Base-by-base conservation (phyloP, 345 rosid species). In the Geranium rotundifolium region DNA sequence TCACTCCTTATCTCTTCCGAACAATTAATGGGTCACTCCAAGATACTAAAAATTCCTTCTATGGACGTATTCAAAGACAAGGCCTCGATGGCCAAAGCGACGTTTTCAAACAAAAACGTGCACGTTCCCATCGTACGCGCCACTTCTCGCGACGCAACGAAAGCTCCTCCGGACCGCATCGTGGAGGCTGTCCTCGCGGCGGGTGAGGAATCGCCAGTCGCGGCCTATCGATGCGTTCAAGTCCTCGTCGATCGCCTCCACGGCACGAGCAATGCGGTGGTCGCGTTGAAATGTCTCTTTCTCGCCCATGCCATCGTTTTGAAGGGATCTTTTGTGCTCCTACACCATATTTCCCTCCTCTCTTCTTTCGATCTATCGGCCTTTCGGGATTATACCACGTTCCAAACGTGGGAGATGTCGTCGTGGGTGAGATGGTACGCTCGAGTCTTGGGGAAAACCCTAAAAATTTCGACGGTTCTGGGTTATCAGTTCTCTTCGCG, bases 401-500 rank as follows among this genome's bases (percentile, higher is more conserved):
- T 29, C 16, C 62, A 65, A 58, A 16, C 68, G 9, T 57, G 61
- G 62, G 68, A 65, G 50, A 19, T 65, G n/a, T 65, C 68, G 30
- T 34, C 68, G 15, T 65, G 68, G 62, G 68, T 65, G 19, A 61
- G 68, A 7, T 65, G 68, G 68, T 65, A 65, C 57, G 68, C 62
- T 29, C 61, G 58, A 49, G 39, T 41, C 56, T 52, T 65, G 61
- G 68, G 57, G 29, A 61, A 65, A 27, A 57, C 17, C 37, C 30
- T 65, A 7, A 30, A 56, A 20, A 6, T 34, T 31, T 39, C 62
- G 1, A 39, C 39, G n/a, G 16, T 16, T 39, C 55, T 65, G 31
- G 68, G 61, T 27, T 63, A 63, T 37, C 30, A 29, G 39, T 55
- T 27, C 3, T 13, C 29, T 20, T 12, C 66, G 5, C 59, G 37